A percentile compares a stretch with the other conserved stretches of the same genome.
These are phyloP conservation scores for Cordyceps farinosa DNA, from an alignment of 2,329 filamentous ascomycete species.

Conservation along the genomic window DNA sequence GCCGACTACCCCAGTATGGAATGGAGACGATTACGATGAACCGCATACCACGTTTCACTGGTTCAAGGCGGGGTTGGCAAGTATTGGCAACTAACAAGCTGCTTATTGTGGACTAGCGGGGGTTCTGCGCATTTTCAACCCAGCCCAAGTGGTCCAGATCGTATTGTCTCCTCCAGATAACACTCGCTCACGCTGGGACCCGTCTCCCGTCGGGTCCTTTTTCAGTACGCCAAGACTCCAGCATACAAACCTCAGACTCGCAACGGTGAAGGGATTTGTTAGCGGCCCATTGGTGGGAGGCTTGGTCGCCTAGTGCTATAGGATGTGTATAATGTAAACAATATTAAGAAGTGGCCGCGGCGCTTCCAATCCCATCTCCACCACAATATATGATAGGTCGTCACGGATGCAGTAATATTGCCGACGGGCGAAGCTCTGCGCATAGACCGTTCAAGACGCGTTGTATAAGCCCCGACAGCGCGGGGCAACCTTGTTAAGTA, in stretches of 20 bases:
- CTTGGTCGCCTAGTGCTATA: too few species aligned
- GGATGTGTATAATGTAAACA: too few species aligned
- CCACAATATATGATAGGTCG: too few species aligned
- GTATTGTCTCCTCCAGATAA: background rate
- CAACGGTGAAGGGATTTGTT: too few species aligned
- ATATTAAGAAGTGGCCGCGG: too few species aligned
- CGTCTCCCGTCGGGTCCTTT: background rate
- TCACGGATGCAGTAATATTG: background rate
- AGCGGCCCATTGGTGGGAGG: too few species aligned
- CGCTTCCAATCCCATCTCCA: too few species aligned
- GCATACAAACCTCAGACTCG: too few species aligned
- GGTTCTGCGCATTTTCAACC: background rate
- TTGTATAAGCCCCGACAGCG: background rate
- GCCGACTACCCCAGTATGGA: background rate
- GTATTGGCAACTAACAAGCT: background rate
- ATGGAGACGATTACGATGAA: background rate
- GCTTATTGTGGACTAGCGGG: background rate
- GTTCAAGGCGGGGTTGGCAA: background rate
- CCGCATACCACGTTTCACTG: slow-evolving; percentile 1
- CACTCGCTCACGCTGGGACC: background rate
- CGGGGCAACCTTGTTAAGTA: background rate
- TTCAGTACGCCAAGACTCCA: background rate
- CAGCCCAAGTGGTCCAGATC: background rate
- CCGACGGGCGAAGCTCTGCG: background rate
- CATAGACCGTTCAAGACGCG: background rate